Conservation (phyloP, 164 flowering plant species). For the Aristolochia contorta region DNA sequence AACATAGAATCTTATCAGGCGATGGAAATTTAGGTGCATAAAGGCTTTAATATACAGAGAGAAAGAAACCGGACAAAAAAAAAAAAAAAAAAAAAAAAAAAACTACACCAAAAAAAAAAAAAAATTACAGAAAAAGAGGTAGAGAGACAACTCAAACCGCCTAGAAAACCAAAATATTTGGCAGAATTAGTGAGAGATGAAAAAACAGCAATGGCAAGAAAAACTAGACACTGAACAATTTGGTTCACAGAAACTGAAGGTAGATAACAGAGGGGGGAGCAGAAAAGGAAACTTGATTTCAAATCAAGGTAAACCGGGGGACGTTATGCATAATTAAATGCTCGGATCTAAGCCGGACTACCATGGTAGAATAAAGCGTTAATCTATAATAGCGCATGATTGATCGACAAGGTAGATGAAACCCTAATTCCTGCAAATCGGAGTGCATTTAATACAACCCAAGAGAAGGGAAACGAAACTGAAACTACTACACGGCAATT, state of each 20-base stretch:
- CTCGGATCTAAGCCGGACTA: neutral
- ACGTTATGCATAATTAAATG: neutral
- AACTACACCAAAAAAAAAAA: too few species aligned
- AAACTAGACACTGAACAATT: too few species aligned
- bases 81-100: too few species aligned
- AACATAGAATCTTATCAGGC: too few species aligned
- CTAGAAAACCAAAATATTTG: too few species aligned
- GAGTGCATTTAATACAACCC: neutral
- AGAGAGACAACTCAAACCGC: too few species aligned
- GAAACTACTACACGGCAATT: too few species aligned
- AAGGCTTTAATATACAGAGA: too few species aligned
- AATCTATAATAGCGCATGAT: neutral
- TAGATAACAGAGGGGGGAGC: neutral
- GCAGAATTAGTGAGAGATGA: too few species aligned
- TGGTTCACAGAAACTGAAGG: neutral
- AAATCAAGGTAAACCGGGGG: neutral
- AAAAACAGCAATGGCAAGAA: neutral
- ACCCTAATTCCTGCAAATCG: neutral
- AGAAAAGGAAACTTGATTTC: neutral
- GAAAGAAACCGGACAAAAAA: too few species aligned
- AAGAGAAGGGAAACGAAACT: neutral
- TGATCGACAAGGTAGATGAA: neutral
- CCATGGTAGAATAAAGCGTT: neutral
- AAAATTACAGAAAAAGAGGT: too few species aligned
- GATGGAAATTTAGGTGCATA: too few species aligned